phyloP scores from a whole-genome alignment of 176 grass and related monocot species.

The Avena insularis region DNA sequence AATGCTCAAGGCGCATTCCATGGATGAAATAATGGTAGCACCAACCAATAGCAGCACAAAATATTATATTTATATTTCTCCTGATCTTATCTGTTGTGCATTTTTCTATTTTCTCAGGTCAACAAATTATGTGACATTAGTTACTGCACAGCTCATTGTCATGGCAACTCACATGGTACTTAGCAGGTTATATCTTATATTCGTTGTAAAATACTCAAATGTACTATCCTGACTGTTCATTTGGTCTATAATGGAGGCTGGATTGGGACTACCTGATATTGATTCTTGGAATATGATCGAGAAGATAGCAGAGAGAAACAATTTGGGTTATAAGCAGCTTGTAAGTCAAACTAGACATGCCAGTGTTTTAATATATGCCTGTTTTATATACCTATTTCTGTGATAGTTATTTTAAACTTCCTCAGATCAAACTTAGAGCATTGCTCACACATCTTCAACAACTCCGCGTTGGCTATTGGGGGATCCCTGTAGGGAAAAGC shows the following conservation, averaged over 20 bases:
- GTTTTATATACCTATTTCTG: constrained; percentile 28
- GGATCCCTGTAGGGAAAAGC: constrained; percentile 66
- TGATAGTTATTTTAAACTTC: constrained; percentile 36
- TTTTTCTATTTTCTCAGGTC: constrained; percentile 64
- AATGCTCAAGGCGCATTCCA: constrained; percentile 22
- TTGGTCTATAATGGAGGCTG: constrained; percentile 72
- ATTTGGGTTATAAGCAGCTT: constrained; percentile 96
- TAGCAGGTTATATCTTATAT: constrained; percentile 37
- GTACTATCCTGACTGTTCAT: constrained; percentile 44
- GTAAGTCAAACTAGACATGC: constrained; percentile 62
- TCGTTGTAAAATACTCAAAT: constrained; percentile 6
- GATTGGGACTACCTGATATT: constrained; percentile 85
- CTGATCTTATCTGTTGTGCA: constrained; percentile 35
- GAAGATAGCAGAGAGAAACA: constrained; percentile 99
- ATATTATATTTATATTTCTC: constrained; percentile 7
- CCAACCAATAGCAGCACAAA: constrained; percentile 11
- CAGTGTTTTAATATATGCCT: constrained; percentile 26
- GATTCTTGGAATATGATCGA: constrained; percentile 99
- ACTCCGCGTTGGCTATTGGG: constrained; percentile 95
- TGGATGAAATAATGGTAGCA: constrained; percentile 26
- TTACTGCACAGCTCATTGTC: constrained; percentile 91
- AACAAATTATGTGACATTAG: constrained; percentile 87
- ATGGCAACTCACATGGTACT: constrained; percentile 97
- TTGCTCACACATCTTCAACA: constrained; percentile 95
- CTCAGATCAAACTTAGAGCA: constrained; percentile 94